Conservation (phyloP, 2,329 filamentous ascomycete genomes). For the Aureobasidium sp. region DNA sequence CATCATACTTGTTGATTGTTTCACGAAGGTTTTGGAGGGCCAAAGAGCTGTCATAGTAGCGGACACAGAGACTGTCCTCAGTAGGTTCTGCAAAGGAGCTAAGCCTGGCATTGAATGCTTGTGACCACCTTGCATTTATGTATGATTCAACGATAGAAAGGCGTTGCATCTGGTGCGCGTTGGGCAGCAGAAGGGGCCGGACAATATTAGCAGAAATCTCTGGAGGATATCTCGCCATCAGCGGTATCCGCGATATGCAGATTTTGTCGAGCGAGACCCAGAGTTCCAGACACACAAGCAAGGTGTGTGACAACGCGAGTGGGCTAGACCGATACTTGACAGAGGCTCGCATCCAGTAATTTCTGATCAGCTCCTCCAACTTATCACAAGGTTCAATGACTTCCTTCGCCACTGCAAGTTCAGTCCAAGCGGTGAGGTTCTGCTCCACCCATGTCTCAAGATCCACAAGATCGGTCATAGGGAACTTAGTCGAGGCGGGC, state of each 20-base stretch:
- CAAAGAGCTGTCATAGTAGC: slow-evolving; percentile 36
- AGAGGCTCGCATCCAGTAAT: slow-evolving; percentile 20
- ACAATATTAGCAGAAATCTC: slow-evolving; percentile 45
- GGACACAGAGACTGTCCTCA: slow-evolving; percentile 36
- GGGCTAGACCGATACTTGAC: slow-evolving; percentile 39
- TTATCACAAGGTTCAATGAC: slow-evolving; percentile 9
- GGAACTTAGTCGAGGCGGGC: neutral
- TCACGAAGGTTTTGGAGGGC: slow-evolving; percentile 22
- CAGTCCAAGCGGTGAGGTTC: slow-evolving; percentile 19
- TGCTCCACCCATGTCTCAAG: slow-evolving; percentile 21
- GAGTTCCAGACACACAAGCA: slow-evolving; percentile 50
- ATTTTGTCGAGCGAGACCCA: slow-evolving; percentile 52
- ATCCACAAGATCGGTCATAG: neutral
- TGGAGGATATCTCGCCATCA: slow-evolving; percentile 48
- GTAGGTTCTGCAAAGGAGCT: slow-evolving; percentile 45
- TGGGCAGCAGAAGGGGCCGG: slow-evolving; percentile 49
- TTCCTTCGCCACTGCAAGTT: neutral
- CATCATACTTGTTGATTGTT: slow-evolving; percentile 32
- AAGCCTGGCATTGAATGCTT: neutral
- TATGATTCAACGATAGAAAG: slow-evolving; percentile 47
- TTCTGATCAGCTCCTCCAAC: slow-evolving; percentile 16
- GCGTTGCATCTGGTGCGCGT: slow-evolving; percentile 42
- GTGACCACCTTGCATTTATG: slow-evolving; percentile 32
- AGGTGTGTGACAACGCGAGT: slow-evolving; percentile 45
- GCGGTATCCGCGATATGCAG: slow-evolving; percentile 37